Conservation (phyloP, 1,139 yeast genomes). For the Chernovozyma sophiae-reginae region DNA sequence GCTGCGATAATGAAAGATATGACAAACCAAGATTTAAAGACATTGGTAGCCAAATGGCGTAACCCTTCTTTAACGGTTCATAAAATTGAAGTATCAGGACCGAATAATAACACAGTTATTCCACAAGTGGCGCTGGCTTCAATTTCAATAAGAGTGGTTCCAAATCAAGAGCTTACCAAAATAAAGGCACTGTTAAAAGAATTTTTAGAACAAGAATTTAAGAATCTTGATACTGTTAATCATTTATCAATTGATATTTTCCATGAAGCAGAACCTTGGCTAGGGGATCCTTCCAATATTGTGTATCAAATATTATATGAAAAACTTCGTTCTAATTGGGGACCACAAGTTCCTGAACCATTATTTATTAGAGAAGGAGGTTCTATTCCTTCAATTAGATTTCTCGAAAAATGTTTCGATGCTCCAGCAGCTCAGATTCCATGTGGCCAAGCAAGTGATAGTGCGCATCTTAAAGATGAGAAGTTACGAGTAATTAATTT, state of each 20-base stretch:
- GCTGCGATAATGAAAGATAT: conserved; percentile 21
- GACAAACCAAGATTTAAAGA: conserved; percentile 36
- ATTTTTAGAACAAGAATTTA: conserved; percentile 36
- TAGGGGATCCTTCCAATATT: conserved; percentile 75
- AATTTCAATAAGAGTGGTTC: conserved; percentile 81
- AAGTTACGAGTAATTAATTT: conserved; percentile 75
- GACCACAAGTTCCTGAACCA: conserved; percentile 56
- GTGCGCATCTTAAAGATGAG: conserved; percentile 90
- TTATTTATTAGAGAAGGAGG: conserved; percentile 93
- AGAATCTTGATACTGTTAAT: conserved; percentile 53
- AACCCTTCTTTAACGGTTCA: conserved; percentile 90
- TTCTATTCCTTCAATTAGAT: conserved; percentile 85
- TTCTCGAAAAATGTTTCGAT: conserved; percentile 71
- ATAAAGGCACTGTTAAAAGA: conserved; percentile 49
- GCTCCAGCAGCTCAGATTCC: conserved; percentile 97
- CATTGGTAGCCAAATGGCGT: conserved; percentile 83
- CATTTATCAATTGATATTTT: conserved; percentile 54
- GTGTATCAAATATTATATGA: conserved; percentile 64
- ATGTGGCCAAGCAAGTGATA: conserved; percentile 93
- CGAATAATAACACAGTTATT: conserved; percentile 84
- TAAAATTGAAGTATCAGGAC: conserved; percentile 81
- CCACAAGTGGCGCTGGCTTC: conserved; percentile 78
- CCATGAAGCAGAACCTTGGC: conserved; percentile 95
- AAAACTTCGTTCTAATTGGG: conserved; percentile 64
- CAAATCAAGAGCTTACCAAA: conserved; percentile 68